Evolutionary conservation across 202 grass and related monocot genomes (phyloP), one percentile per base, ranked within the genome.

Genomic region (Hordeum pubiflorum): DNA sequence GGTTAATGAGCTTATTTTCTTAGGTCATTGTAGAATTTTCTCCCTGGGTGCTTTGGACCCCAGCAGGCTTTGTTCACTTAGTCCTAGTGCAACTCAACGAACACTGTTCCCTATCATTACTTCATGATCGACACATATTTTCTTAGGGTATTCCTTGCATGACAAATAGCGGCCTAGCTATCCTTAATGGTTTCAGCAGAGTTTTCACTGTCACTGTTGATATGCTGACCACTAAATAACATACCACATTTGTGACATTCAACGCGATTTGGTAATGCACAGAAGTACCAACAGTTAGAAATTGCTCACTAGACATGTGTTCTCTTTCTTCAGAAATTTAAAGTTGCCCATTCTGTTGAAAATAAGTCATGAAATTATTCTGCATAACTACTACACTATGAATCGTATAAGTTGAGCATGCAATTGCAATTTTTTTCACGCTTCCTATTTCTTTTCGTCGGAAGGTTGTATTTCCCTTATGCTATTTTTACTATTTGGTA

Each of bases 401-500:
- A n/a, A 57, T 31, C 58, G 14, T 29, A 43, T 39, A 58, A 50
- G n/a, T 54, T 52, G 72, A 58, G 11, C 57, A 64, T 32, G 6
- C 0, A 12, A 73, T 36, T 83, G 29, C 29, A 74, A 73, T 82
- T 77, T 66, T 76, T 86, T 62, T 77, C 21, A 67, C 61, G 67
- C 10, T 87, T 71, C 55, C 4, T 81, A 33, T 55, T 64, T 21
- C 46, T 77, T 63, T 44, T 46, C 37, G 1, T 79, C 3, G 9
- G 12, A 48, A 33, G 41, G 2, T 58, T 72, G 73, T 77, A 18
- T 84, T 15, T 38, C 8, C 40, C 77, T 31, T 56, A 9, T 71
- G 63, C 6, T 72, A 36, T 10, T 9, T 76, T 44, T 44, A 3
- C 27, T 72, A 12, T 70, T 71, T 77, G 15, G 27, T 69, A 71